Base-by-base conservation (phyloP, 108 stramenopile genomes). In the Licmophora abbreviata region DNA sequence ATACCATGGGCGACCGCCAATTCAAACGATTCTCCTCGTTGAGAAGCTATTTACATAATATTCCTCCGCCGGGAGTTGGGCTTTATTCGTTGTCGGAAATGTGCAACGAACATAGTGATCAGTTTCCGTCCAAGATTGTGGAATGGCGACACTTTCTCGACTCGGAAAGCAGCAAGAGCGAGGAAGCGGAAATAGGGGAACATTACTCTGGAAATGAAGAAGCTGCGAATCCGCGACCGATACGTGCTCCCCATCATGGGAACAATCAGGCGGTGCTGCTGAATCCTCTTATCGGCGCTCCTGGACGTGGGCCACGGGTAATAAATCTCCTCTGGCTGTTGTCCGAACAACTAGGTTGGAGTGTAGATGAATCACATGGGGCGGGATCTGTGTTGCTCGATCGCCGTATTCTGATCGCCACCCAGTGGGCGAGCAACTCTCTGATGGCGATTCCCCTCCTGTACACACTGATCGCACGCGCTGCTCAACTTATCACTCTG, bases 391-490 rank as follows among this genome's bases (percentile, higher is more conserved):
- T 74, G 3, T 59, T 63, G 29, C 71, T 78, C 7, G 76, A 85
- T 51, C 69, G 83, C 21, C 68, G 71, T 4, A 57, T 85, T 33
- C 47, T 85, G 43, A 81, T 85, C 50, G 76, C 71, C 22, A 45
- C 63, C 0, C 79, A 81, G 20, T 85, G 79, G 79, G 27, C 81
- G 7, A 62, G 63, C 35, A 75, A 80, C 18, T 68, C 79, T 14
- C 44, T 80, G 10, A 71, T 71, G 66, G 40, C 59, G 23, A 55
- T 43, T 14, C 76, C 83, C 4, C 56, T 84, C 12, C 51, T 76
- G 15, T 68, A 51, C 35, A 77, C 78, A 1, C 48, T 80, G 32
- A 22, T 74, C 17, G 73, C 70, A 10, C 68, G 83, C 29, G 71
- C 59, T 48, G 46, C 61, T 15, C 40, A 45, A 26, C 56, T 54